Conservation (phyloP, 257 asterid genomes). For the Rubia yunnanensis region DNA sequence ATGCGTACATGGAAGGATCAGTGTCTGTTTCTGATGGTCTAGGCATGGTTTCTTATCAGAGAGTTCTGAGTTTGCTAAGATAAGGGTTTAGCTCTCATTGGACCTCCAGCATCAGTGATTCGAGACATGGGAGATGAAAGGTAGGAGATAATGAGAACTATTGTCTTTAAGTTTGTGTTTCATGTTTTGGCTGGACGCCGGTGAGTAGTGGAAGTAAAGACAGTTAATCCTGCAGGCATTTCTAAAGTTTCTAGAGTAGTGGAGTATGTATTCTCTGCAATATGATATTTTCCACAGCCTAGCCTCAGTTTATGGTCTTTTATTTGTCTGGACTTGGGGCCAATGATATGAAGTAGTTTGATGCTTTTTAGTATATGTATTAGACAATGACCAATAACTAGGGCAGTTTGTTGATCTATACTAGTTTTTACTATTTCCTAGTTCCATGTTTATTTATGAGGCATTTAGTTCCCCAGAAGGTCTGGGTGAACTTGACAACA, state of each 20-base stretch:
- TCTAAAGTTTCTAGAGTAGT: neutral
- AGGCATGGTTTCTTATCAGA: too few relatives aligned
- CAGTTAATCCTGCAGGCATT: neutral
- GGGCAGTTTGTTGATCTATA: neutral
- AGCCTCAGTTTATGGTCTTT: too few relatives aligned
- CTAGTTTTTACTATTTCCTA: neutral
- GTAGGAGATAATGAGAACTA: too few relatives aligned
- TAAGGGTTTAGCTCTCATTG: too few relatives aligned
- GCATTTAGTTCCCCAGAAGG: neutral
- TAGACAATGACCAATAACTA: neutral
- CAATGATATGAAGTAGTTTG: neutral
- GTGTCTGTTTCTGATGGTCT: too few relatives aligned
- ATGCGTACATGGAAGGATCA: too few relatives aligned
- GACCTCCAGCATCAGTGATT: too few relatives aligned
- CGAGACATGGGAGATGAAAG: too few relatives aligned
- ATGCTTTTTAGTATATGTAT: neutral
- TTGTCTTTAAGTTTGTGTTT: too few relatives aligned
- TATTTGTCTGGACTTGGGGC: too few relatives aligned
- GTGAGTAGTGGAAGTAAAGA: neutral
- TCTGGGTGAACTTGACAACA: neutral
- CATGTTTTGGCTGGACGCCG: neutral
- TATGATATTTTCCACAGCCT: neutral
- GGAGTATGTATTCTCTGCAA: neutral
- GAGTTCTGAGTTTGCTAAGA: too few relatives aligned
- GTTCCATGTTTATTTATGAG: neutral